These are phyloP conservation scores for Coriolopsis trogii DNA, from an alignment of 1,284 basidiomycete species.

Conservation along the genomic window DNA sequence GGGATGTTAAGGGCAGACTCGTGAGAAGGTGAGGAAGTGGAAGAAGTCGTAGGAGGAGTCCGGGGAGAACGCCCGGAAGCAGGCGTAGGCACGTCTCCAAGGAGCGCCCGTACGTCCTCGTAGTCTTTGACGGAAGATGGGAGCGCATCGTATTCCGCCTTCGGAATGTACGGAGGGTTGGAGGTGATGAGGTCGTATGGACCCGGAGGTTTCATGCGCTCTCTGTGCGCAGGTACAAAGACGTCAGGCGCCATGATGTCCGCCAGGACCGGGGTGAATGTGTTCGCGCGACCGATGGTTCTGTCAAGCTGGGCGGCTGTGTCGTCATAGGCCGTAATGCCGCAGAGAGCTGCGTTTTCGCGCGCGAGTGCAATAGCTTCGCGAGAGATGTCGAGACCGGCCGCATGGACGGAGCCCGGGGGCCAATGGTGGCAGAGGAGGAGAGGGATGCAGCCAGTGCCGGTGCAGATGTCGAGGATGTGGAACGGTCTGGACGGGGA, in stretches of 20 bases:
- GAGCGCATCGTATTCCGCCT: constrained; percentile 63
- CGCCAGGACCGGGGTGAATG: constrained; percentile 49
- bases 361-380: constrained; percentile 70
- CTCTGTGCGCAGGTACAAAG: constrained; percentile 36
- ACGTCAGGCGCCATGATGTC: constrained; percentile 49
- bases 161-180: constrained; percentile 93
- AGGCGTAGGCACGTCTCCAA: constrained; percentile 56
- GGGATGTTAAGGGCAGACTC: too few species aligned
- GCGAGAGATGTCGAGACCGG: constrained; percentile 74
- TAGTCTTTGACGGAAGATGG: constrained; percentile 70
- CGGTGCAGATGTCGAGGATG: constrained; percentile 88
- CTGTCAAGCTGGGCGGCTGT: constrained; percentile 26
- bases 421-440: constrained; percentile 70
- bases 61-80: not conserved
- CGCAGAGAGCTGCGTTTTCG: constrained; percentile 65
- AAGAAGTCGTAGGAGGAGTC: too few species aligned
- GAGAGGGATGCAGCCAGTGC: constrained; percentile 87
- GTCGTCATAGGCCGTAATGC: constrained; percentile 29
- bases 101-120: constrained; percentile 81
- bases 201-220: too few species aligned
- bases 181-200: constrained; percentile 83
- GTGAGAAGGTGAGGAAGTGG: too few species aligned
- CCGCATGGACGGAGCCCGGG: constrained; percentile 50
- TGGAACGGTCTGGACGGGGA: constrained; percentile 43
- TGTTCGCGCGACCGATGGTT: constrained; percentile 35